Conservation (phyloP, 169 alveolate species). For the Plasmodium adleri region DNA sequence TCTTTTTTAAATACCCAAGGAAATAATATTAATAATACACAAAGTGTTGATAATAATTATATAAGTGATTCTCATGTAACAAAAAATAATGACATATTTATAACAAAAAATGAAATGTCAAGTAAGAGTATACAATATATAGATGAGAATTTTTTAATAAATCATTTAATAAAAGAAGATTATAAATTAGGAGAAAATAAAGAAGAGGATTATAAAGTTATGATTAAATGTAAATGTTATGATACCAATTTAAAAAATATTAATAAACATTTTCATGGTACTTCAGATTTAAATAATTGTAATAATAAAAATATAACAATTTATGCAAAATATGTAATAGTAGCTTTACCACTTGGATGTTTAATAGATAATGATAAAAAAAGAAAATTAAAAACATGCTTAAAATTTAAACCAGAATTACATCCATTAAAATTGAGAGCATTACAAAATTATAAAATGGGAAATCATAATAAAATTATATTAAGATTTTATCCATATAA, state of each 20-base stretch:
- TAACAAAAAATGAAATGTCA: background rate
- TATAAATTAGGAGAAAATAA: background rate
- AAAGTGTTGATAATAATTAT: conserved; percentile 11
- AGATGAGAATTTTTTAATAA: too few relatives aligned
- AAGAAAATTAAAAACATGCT: conserved; percentile 5
- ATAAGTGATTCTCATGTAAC: background rate
- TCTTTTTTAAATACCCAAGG: background rate
- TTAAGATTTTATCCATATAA: conserved; percentile 80
- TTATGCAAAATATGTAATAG: conserved; percentile 71
- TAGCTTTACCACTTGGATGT: conserved; percentile 69
- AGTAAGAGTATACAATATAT: too few relatives aligned
- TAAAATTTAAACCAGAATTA: conserved; percentile 79
- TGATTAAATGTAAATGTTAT: conserved; percentile 56
- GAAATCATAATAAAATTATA: conserved; percentile 85
- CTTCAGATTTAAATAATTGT: conserved; percentile 45
- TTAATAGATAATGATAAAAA: conserved; percentile 70
- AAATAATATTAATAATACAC: background rate
- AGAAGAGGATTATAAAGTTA: conserved; percentile 8
- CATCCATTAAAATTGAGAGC: conserved; percentile 79
- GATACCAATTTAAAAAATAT: conserved; percentile 32
- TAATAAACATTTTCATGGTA: conserved; percentile 57
- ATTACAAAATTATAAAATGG: conserved; percentile 82
- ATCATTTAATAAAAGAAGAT: too few relatives aligned
- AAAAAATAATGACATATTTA: background rate
- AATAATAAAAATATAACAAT: conserved; percentile 31